Conservation (phyloP, 2,329 filamentous ascomycete species). For the Phaeoacremonium minimum region DNA sequence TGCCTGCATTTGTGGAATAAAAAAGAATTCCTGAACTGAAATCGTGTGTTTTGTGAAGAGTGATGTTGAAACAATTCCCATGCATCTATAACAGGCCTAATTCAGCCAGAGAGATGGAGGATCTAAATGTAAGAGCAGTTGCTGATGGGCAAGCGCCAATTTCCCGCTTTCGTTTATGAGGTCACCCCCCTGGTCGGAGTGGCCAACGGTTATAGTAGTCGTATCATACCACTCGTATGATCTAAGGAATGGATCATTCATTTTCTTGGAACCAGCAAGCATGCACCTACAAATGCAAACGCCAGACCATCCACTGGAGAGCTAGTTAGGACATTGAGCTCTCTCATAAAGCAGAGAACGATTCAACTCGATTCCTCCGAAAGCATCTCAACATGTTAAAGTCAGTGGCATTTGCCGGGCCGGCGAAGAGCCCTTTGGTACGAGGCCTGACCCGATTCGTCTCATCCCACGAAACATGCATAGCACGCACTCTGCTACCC, state of each 20-base stretch:
- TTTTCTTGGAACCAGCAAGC: too few species aligned
- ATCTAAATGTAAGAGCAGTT: background rate
- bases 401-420: background rate
- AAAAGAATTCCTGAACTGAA: constrained; percentile 26
- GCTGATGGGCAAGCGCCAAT: background rate
- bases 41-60: too few species aligned
- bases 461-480: constrained; percentile 8
- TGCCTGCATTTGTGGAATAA: constrained; percentile 42
- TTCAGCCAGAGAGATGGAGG: too few species aligned
- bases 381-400: constrained; percentile 3
- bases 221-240: background rate
- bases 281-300: too few species aligned
- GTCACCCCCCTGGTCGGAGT: background rate
- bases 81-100: too few species aligned
- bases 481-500: constrained; percentile 13
- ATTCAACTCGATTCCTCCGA: too few species aligned
- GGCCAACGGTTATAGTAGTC: background rate
- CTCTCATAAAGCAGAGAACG: too few species aligned
- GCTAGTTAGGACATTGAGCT: too few species aligned
- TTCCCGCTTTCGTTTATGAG: background rate
- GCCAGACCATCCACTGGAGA: too few species aligned
- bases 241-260: background rate
- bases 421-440: constrained; percentile 3
- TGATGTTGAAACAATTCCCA: too few species aligned
- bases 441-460: constrained; percentile 7